A percentile compares a stretch with the other conserved stretches of the same genome.
phyloP scores from a whole-genome alignment of 495 filamentous ascomycete species.

The Durotheca rogersii region DNA sequence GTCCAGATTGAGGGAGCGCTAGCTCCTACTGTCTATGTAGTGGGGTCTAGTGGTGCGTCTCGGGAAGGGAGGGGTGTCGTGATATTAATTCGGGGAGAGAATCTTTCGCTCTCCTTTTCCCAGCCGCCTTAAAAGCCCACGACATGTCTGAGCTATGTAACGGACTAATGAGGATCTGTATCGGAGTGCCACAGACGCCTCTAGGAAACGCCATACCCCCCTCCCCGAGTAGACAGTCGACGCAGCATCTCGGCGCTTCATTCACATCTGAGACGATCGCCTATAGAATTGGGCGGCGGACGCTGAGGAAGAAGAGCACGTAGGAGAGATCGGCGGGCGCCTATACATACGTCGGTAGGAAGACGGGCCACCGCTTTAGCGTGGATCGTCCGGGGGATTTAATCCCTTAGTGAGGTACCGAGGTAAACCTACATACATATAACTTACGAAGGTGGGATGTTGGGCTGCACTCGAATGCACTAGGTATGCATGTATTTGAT shows the following conservation, averaged over 20 bases:
- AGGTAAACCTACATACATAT: conserved; percentile 1
- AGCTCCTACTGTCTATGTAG: conserved; percentile 17
- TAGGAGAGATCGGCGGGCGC: conserved; percentile 21
- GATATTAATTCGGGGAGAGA: conserved; percentile 20
- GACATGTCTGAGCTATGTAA: conserved; percentile 11
- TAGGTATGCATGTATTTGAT: neutral
- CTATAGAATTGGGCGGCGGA: conserved; percentile 5
- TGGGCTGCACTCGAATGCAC: no score
- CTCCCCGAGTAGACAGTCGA: conserved; percentile 4
- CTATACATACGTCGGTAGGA: no score
- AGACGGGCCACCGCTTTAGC: conserved; percentile 16
- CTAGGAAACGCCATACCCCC: conserved; percentile 24
- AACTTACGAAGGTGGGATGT: no score
- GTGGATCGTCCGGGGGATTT: conserved; percentile 28
- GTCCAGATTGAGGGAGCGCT: conserved; percentile 26
- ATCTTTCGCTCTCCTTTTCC: conserved; percentile 4
- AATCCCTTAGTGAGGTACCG: conserved; percentile 19
- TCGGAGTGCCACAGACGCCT: conserved; percentile 5
- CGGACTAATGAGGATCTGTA: conserved; percentile 15
- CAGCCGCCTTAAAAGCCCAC: conserved; percentile 3
- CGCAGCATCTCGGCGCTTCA: conserved; percentile 21
- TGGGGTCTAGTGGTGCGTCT: conserved; percentile 10
- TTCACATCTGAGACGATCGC: conserved; percentile 28
- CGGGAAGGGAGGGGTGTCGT: conserved; percentile 15
- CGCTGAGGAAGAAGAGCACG: conserved; percentile 10